A percentile compares a stretch with the other conserved stretches of the same genome.
Conservation (phyloP, 257 asterid genomes). For the Plectranthus barbatus region DNA sequence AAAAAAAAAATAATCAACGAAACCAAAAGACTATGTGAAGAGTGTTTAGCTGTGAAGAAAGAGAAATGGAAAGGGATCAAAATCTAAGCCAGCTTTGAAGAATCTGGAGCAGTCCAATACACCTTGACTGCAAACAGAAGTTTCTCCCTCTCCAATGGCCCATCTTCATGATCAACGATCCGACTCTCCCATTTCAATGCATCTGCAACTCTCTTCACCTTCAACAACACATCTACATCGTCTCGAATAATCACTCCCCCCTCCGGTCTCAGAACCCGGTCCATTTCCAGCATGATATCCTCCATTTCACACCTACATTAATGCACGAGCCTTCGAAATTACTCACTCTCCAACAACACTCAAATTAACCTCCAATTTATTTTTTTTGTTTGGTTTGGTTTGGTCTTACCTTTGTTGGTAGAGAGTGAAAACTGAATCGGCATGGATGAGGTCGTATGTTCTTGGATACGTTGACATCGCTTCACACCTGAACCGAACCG, state of each 20-base stretch:
- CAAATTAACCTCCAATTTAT: too few relatives aligned
- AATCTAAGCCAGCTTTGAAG: too few relatives aligned
- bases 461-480: constrained; percentile 95
- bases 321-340: neutral
- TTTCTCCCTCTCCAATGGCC: constrained; percentile 75
- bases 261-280: constrained; percentile 69
- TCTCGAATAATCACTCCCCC: constrained; percentile 76
- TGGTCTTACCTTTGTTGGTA: constrained; percentile 43
- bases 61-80: too few relatives aligned
- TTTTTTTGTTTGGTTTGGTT: too few relatives aligned
- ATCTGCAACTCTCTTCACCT: constrained; percentile 59
- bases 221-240: constrained; percentile 52
- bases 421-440: constrained; percentile 60
- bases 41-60: too few relatives aligned
- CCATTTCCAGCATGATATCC: constrained; percentile 76
- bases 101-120: constrained; percentile 67
- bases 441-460: constrained; percentile 80
- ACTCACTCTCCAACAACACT: neutral
- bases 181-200: constrained; percentile 69
- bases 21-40: too few relatives aligned
- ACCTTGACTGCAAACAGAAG: constrained; percentile 68
- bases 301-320: constrained; percentile 65
- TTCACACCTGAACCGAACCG: constrained; percentile 52
- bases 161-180: constrained; percentile 79
- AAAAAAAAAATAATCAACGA: too few relatives aligned